Evolutionary conservation across 1,139 yeast species (phyloP).

Genomic region (Candida freyschussii): DNA sequence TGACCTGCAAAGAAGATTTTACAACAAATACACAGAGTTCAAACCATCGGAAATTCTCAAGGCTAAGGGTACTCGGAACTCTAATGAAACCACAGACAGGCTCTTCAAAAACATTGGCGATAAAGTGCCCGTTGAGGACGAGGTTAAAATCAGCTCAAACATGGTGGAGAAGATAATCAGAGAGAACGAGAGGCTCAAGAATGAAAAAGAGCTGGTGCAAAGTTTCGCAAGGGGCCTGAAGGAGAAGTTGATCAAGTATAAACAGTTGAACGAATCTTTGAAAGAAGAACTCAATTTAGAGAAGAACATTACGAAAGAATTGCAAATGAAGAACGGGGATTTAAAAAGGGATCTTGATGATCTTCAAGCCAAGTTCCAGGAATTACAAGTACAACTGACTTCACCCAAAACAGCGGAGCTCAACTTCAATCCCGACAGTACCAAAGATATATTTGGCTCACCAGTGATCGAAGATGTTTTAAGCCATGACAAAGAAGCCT

Average conservation of each 20-base stretch:
- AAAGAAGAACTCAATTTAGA: slow-evolving; percentile 10
- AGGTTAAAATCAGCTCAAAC: slow-evolving; percentile 21
- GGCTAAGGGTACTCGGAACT: slow-evolving; percentile 1
- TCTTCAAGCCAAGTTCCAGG: not conserved
- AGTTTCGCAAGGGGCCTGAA: slow-evolving; percentile 19
- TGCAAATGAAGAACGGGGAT: slow-evolving; percentile 7
- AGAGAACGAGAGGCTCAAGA: slow-evolving; percentile 19
- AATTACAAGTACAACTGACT: not conserved
- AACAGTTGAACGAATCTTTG: slow-evolving; percentile 17
- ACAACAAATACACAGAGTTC: slow-evolving; percentile 15
- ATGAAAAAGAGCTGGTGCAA: slow-evolving; percentile 17
- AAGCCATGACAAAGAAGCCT: not conserved
- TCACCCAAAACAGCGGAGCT: slow-evolving; percentile 6
- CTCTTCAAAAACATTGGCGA: slow-evolving; percentile 17
- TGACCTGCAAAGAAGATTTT: slow-evolving; percentile 13
- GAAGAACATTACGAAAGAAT: slow-evolving; percentile 4
- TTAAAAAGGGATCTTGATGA: slow-evolving; percentile 1
- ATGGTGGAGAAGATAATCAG: slow-evolving; percentile 25
- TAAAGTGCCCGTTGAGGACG: slow-evolving; percentile 20
- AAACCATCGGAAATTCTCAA: slow-evolving; percentile 11
- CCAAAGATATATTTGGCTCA: slow-evolving; percentile 14
- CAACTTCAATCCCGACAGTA: slow-evolving; percentile 15
- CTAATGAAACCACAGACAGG: slow-evolving; percentile 20
- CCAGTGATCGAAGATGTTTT: no score
- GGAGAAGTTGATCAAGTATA: slow-evolving; percentile 23